Evolutionary conservation across 805 yeast genomes (phyloP).

Genomic region (Cyberlindnera petersonii): DNA sequence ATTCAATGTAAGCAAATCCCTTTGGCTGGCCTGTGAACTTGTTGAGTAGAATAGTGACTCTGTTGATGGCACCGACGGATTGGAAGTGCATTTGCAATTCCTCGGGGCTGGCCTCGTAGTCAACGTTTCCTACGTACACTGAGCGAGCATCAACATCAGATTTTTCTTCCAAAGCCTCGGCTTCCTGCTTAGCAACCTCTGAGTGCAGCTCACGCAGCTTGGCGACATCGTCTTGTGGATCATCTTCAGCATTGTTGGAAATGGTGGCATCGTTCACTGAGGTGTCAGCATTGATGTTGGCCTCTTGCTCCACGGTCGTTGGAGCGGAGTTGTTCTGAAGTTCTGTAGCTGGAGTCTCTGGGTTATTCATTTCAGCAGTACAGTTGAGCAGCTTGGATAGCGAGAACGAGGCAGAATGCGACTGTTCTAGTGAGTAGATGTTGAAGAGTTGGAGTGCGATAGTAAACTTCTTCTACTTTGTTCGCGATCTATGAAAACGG

Average conservation of each 20-base stretch:
- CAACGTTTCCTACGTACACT: slow-evolving; percentile 81
- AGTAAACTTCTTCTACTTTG: too few species aligned
- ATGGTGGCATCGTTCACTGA: not conserved
- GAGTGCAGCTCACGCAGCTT: slow-evolving; percentile 56
- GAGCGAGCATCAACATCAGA: slow-evolving; percentile 74
- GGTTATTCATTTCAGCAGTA: not conserved
- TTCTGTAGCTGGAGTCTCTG: not conserved
- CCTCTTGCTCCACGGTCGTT: not conserved
- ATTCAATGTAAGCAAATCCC: slow-evolving; percentile 86
- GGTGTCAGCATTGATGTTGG: slow-evolving; percentile 1
- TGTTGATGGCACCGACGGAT: slow-evolving; percentile 65
- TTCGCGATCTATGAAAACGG: too few species aligned
- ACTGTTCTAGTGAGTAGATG: too few species aligned
- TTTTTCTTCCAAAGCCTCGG: slow-evolving; percentile 42
- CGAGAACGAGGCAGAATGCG: too few species aligned
- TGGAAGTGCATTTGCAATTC: slow-evolving; percentile 75
- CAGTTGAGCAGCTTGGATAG: too few species aligned
- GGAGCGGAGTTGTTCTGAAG: too few species aligned
- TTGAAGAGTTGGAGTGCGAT: too few species aligned
- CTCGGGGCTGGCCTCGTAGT: slow-evolving; percentile 71
- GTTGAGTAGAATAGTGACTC: slow-evolving; percentile 75
- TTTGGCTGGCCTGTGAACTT: slow-evolving; percentile 76
- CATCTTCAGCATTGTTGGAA: not conserved
- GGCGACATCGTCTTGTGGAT: slow-evolving; percentile 48
- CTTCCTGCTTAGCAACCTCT: slow-evolving; percentile 39